Evolutionary conservation across 2,329 filamentous ascomycete genomes (phyloP).

Genomic region (Aspergillus sp.): DNA sequence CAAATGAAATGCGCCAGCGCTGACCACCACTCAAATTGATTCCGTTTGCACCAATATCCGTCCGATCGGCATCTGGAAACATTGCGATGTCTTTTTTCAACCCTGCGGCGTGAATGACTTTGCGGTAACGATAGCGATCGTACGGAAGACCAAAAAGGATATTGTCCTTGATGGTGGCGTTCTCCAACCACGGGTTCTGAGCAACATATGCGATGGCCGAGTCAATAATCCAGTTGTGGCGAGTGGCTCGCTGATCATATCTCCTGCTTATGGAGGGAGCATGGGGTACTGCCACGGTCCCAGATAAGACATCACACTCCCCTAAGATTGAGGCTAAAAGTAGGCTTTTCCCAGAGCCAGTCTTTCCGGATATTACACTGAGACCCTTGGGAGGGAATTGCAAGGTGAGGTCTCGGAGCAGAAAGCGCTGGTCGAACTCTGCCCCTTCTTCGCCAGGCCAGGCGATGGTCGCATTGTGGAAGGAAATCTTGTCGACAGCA

Average conservation of each 20-base stretch:
- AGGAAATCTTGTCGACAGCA: constrained; percentile 61
- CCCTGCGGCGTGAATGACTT: constrained; percentile 72
- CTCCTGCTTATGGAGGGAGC: constrained; percentile 57
- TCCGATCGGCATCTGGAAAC: constrained; percentile 73
- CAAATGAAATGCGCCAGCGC: constrained; percentile 78
- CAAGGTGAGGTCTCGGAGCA: constrained; percentile 65
- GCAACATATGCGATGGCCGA: constrained; percentile 72
- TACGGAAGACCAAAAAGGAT: constrained; percentile 74
- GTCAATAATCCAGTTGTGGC: constrained; percentile 68
- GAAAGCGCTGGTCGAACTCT: constrained; percentile 48
- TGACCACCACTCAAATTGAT: constrained; percentile 84
- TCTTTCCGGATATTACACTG: constrained; percentile 75
- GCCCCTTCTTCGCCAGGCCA: constrained; percentile 70
- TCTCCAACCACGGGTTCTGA: constrained; percentile 84
- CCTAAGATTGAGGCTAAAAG: constrained; percentile 72
- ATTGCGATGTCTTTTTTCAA: constrained; percentile 75
- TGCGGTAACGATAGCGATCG: constrained; percentile 67
- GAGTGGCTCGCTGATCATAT: constrained; percentile 64
- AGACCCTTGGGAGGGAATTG: constrained; percentile 69
- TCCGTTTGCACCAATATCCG: constrained; percentile 81
- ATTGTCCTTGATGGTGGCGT: constrained; percentile 75
- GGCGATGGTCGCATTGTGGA: constrained; percentile 67
- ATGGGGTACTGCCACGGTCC: constrained; percentile 56
- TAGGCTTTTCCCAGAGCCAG: constrained; percentile 74
- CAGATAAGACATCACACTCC: constrained; percentile 68